Percentiles rank a stretch among this genome's conserved stretches.
These are phyloP conservation scores for Lophium mytilinum DNA, from an alignment of 495 filamentous ascomycete species.

Conservation along the genomic window DNA sequence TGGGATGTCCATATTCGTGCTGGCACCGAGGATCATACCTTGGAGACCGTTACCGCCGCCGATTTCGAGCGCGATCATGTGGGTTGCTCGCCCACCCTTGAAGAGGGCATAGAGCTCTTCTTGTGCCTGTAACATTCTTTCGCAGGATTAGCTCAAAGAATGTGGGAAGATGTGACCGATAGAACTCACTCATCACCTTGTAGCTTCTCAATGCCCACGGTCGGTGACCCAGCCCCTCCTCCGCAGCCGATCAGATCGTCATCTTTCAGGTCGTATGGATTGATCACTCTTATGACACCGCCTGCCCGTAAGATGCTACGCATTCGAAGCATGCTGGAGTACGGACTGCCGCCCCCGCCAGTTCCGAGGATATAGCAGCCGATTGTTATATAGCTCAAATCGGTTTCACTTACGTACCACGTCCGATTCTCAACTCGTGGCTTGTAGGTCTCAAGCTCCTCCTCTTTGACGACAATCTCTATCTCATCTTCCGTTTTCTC, in stretches of 20 bases:
- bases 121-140: constrained; percentile 40
- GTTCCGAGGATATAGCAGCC: constrained; percentile 57
- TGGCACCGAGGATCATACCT: constrained; percentile 44
- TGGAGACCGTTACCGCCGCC: constrained; percentile 49
- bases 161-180: not conserved
- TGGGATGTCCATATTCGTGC: constrained; percentile 42
- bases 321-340: constrained; percentile 32
- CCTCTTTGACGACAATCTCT: constrained; percentile 7
- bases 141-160: not conserved
- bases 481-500: not conserved
- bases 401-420: constrained; percentile 49
- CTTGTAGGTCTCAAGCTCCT: constrained; percentile 41
- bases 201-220: constrained; percentile 47
- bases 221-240: constrained; percentile 42
- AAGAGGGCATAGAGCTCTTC: constrained; percentile 38
- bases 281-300: constrained; percentile 41
- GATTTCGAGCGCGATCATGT: constrained; percentile 40
- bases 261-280: constrained; percentile 29
- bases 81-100: constrained; percentile 15
- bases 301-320: constrained; percentile 41
- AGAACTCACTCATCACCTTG: constrained; percentile 36
- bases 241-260: constrained; percentile 40
- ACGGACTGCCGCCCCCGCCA: constrained; percentile 50
- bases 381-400: constrained; percentile 49
- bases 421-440: constrained; percentile 43